Evolutionary conservation across 768 basidiomycete genomes (phyloP).

Genomic region (Hypholoma fasciculare): DNA sequence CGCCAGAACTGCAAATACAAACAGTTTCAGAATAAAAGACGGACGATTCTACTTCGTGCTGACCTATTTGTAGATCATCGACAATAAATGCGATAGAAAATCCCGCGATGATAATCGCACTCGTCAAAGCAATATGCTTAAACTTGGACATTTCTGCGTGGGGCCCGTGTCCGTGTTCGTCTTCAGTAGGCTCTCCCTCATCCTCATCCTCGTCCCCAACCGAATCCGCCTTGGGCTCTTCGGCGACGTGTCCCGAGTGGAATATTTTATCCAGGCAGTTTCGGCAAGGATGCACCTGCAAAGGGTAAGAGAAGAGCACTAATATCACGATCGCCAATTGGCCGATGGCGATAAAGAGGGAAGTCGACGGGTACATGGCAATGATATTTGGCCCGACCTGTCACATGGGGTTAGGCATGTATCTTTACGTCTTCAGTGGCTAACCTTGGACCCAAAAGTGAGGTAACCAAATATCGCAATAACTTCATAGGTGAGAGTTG

Average conservation of each 20-base stretch:
- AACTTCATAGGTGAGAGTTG: constrained; percentile 82
- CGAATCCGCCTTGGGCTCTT: constrained; percentile 30
- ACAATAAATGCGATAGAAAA: constrained; percentile 80
- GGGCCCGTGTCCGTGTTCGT: constrained; percentile 54
- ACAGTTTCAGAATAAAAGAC: constrained; percentile 2
- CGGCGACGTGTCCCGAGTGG: constrained; percentile 35
- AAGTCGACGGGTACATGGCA: constrained; percentile 91
- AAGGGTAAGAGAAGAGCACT: constrained; percentile 90
- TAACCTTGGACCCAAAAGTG: constrained; percentile 86
- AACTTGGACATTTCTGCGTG: constrained; percentile 58
- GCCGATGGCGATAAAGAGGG: constrained; percentile 89
- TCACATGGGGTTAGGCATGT: constrained; percentile 3
- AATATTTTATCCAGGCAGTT: constrained; percentile 93
- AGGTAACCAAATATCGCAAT: constrained; percentile 90
- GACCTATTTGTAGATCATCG: constrained; percentile 75
- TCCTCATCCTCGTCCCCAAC: constrained; percentile 47
- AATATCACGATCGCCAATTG: constrained; percentile 90
- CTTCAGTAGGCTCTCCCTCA: constrained; percentile 41
- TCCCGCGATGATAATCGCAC: constrained; percentile 59
- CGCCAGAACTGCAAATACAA: constrained; percentile 64
- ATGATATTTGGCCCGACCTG: constrained; percentile 92
- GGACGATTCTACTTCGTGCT: constrained; percentile 19
- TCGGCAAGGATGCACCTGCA: constrained; percentile 93
- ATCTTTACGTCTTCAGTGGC: constrained; percentile 15
- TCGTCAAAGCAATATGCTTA: constrained; percentile 73